Evolutionary conservation across 352 stramenopile genomes (phyloP), one percentile per base, ranked within the genome.

Genomic region (Phytophthora colocasiae): DNA sequence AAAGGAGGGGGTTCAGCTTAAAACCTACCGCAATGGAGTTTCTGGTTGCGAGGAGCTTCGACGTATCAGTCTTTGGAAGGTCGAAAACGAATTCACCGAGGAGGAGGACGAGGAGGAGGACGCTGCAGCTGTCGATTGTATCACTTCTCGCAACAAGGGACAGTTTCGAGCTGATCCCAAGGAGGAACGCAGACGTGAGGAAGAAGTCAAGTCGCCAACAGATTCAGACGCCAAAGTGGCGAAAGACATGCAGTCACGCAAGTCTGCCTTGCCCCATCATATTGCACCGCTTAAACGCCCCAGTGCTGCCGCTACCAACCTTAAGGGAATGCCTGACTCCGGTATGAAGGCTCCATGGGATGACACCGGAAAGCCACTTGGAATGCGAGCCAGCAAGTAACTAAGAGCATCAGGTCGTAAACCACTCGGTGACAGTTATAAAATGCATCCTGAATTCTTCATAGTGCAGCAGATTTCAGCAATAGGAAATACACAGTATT

Each of bases 1-100:
- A 57, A 96, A 91, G 41, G 83, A 95, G 40, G 86, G 88, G 2
- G 60, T 95, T 38, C 86, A 96, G 61, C 81, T 94, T n/a, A 82
- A 91, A 70, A 93, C 84, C n/a, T 92, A 94, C 60, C 82, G 79
- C 52, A 84, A 84, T 1, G 84, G 88, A 31, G 83, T 94, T 22
- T 34, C 50, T 22, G 84, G 84, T 6, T 96, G 87, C 27, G 50
- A 76, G 1, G 80, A 94, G 34, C 61, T 94, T 44, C 78, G 83
- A 12, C 86, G 87, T 15, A 73, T 93, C 39, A 93, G 78, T 73
- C 66, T 94, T 11, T 96, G 88, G 85, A 92, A 92, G 58, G 80
- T 94, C 27, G 77, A 92, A 27, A 90, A 81, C 45, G 85, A 96
- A 22, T 77, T 86, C 26, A 54, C 62, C 2, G 81, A 89, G 15